Base-by-base conservation (phyloP, 2,329 filamentous ascomycete genomes). In the Epichloe elymi region DNA sequence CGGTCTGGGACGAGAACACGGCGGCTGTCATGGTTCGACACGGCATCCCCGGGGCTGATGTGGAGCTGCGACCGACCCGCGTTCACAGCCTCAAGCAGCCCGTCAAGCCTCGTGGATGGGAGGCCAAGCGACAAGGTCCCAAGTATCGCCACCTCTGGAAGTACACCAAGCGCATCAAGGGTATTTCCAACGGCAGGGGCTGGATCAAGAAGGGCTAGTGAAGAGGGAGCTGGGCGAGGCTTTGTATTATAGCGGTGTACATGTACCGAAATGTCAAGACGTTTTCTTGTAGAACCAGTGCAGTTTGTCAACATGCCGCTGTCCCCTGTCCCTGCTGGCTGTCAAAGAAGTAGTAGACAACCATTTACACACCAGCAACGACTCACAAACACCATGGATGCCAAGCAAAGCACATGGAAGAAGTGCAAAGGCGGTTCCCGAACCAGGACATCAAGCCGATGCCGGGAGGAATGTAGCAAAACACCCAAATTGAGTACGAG, bases 1-100 rank as follows among this genome's bases (percentile, higher is more conserved):
- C 82, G 54, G 72, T 85, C 57, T 97, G 90, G 88, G 93, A 98
- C 67, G 86, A 93, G 53, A 80, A 79, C 60, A 98, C 87, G 49
- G 82, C 80, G n/a, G 82, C 74, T 48, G 88, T 98, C 56, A 96
- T 98, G 91, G 74, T 81, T 63, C 79, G 86, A 60, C 79, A 86
- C 59, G 81, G 79, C 54, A 74, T 94, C 55, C 76, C 80, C 30
- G 88, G 88, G 46, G 82, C 82, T 53, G 84, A 94, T 61, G 66
- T 96, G 56, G 88, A 96, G 71, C 87, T 95, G 68, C 87, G 86
- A 72, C 80, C 82, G 63, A 85, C 85, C 71, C 86, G 82, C 62
- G 77, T 91, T 54, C 78, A 86, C 71, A 78, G 78, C 59, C 69
- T 83, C 60, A 83, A 83, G 73, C 70, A 70, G 42, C 76, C 77